These are phyloP conservation scores for Quercus lobata DNA, from an alignment of 331 rosid species.

Conservation along the genomic window DNA sequence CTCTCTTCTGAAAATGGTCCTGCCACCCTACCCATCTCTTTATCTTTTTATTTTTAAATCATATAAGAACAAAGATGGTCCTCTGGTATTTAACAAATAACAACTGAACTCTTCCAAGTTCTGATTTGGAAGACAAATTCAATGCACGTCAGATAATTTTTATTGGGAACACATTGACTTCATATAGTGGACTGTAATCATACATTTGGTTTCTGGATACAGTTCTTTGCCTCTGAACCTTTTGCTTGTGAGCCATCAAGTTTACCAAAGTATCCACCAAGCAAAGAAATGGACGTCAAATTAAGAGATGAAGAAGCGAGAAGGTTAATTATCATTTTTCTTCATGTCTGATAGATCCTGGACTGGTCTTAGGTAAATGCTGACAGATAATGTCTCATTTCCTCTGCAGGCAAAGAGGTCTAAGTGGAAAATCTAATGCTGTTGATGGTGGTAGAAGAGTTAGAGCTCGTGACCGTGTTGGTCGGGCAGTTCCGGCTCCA, in stretches of 20 bases:
- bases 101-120: not conserved
- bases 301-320: slow-evolving; percentile 96
- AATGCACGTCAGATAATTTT: not conserved
- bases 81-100: not conserved
- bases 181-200: slow-evolving; percentile 10
- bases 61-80: not conserved
- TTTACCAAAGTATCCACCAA: slow-evolving; percentile 93
- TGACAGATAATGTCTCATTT: slow-evolving; percentile 23
- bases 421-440: slow-evolving; percentile 58
- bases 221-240: slow-evolving; percentile 86
- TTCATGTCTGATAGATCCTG: slow-evolving; percentile 14
- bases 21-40: not conserved
- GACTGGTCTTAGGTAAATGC: slow-evolving; percentile 18
- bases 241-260: slow-evolving; percentile 88
- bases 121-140: no score
- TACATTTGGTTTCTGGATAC: slow-evolving; percentile 32
- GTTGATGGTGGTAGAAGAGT: slow-evolving; percentile 67
- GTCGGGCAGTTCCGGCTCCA: slow-evolving; percentile 86
- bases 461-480: slow-evolving; percentile 63
- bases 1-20: not conserved
- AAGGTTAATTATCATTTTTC: slow-evolving; percentile 48
- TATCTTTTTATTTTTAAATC: not conserved
- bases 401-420: slow-evolving; percentile 69
- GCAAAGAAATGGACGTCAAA: slow-evolving; percentile 93
- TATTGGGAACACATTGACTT: slow-evolving; percentile 14